Evolutionary conservation across 768 basidiomycete genomes (phyloP).

Genomic region (Leucosporidium yakuticum): DNA sequence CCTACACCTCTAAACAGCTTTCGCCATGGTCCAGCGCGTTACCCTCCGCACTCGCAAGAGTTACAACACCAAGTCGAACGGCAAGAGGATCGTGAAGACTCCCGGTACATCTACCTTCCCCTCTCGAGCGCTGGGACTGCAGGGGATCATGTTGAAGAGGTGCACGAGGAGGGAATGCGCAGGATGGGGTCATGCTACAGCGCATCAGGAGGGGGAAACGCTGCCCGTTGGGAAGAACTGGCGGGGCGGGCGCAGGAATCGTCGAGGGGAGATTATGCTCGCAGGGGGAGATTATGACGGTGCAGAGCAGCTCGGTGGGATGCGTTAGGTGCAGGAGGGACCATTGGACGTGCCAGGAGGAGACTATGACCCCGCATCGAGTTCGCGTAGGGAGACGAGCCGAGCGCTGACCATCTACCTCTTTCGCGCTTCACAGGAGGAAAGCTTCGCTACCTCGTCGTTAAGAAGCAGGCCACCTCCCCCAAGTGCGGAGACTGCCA

Average conservation of each 20-base stretch:
- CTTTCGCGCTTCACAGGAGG: conserved; percentile 48
- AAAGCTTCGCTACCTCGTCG: conserved; percentile 93
- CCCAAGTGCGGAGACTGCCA: conserved; percentile 99
- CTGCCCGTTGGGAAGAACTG: background rate
- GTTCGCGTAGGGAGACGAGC: background rate
- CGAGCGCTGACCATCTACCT: background rate
- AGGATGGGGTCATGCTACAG: background rate
- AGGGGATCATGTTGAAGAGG: background rate
- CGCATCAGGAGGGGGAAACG: background rate
- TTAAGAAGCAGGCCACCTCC: conserved; percentile 84
- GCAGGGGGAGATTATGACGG: background rate
- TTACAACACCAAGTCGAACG: conserved; percentile 97
- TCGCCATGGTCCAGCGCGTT: conserved; percentile 91
- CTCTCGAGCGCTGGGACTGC: background rate
- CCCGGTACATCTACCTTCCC: conserved; percentile 54
- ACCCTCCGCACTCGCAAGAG: conserved; percentile 97
- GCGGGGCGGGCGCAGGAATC: background rate
- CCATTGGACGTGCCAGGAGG: background rate
- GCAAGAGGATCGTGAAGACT: conserved; percentile 91
- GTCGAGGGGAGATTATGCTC: background rate
- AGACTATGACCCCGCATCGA: background rate
- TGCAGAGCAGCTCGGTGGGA: background rate
- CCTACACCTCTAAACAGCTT: background rate
- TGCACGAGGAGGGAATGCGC: background rate
- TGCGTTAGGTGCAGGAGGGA: background rate